Percentiles rank a stretch among this genome's conserved stretches.
Conservation (phyloP, 441 rosid genomes). For the Codiaeum variegatum region DNA sequence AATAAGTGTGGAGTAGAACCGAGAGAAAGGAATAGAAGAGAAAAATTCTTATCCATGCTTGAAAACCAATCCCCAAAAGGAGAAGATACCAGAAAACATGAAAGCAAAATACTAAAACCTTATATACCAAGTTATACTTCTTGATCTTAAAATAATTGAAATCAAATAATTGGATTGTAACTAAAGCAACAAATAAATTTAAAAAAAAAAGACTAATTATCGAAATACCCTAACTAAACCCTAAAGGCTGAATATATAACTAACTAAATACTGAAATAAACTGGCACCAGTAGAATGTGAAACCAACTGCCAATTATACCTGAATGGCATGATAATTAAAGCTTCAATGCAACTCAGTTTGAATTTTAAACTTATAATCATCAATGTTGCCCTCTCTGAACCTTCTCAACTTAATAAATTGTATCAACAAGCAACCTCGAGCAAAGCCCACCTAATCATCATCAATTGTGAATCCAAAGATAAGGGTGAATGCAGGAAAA, state of each 20-base stretch:
- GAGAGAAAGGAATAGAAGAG: neutral
- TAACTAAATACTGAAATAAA: neutral
- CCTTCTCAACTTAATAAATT: too few species aligned
- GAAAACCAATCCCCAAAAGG: neutral
- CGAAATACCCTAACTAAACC: neutral
- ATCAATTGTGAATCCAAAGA: too few species aligned
- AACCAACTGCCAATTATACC: too few species aligned
- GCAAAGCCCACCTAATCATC: too few species aligned
- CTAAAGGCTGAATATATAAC: neutral
- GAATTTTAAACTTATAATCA: too few species aligned
- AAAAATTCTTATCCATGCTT: neutral
- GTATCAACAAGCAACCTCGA: too few species aligned
- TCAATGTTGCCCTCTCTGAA: too few species aligned
- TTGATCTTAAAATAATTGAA: neutral
- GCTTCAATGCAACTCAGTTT: too few species aligned
- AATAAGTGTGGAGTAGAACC: neutral
- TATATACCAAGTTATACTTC: too few species aligned
- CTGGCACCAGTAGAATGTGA: too few species aligned
- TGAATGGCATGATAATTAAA: too few species aligned
- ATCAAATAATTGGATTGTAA: neutral
- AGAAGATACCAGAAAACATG: neutral
- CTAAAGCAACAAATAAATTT: neutral
- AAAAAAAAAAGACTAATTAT: neutral
- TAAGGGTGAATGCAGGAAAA: too few species aligned
- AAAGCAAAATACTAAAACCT: neutral